Percentiles rank a stretch among this genome's conserved stretches.
These are phyloP conservation scores for Arctostaphylos glauca DNA, from an alignment of 148 eudicot species.

Conservation along the genomic window DNA sequence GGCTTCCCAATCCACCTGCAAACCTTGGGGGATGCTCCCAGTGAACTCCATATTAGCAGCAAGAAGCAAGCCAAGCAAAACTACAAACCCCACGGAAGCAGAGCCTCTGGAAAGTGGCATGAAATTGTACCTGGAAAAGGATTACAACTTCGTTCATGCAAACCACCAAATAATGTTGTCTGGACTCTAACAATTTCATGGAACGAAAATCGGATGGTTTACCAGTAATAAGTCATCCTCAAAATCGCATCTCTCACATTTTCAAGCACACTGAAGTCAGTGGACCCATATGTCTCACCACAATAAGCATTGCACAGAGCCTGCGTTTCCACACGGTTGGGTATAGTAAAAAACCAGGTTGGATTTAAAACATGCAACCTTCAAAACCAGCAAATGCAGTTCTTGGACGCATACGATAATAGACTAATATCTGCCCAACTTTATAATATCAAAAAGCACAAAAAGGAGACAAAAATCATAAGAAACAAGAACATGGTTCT, in stretches of 20 bases:
- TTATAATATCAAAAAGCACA: neutral
- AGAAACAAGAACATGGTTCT: neutral
- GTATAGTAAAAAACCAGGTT: neutral
- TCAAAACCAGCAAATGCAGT: neutral
- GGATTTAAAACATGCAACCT: neutral
- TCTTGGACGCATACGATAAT: neutral
- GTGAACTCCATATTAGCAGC: conserved; percentile 99
- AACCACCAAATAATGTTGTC: neutral
- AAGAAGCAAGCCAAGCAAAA: conserved; percentile 79
- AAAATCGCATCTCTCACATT: conserved; percentile 81
- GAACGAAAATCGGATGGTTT: conserved; percentile 15
- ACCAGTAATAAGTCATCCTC: conserved; percentile 97
- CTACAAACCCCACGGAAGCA: conserved; percentile 75
- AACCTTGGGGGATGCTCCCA: conserved; percentile 80
- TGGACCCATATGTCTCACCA: conserved; percentile 78
- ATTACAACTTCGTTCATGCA: neutral
- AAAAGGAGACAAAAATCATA: neutral
- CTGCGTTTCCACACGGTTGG: conserved; percentile 37
- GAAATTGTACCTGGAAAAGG: conserved; percentile 77
- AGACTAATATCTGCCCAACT: neutral
- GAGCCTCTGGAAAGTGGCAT: conserved; percentile 97
- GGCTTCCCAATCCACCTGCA: conserved; percentile 98
- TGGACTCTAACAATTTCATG: neutral
- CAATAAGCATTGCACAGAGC: conserved; percentile 81
- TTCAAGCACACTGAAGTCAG: conserved; percentile 69